Evolutionary conservation across 768 basidiomycete species (phyloP).

Genomic region (Dentipellis fragilis): DNA sequence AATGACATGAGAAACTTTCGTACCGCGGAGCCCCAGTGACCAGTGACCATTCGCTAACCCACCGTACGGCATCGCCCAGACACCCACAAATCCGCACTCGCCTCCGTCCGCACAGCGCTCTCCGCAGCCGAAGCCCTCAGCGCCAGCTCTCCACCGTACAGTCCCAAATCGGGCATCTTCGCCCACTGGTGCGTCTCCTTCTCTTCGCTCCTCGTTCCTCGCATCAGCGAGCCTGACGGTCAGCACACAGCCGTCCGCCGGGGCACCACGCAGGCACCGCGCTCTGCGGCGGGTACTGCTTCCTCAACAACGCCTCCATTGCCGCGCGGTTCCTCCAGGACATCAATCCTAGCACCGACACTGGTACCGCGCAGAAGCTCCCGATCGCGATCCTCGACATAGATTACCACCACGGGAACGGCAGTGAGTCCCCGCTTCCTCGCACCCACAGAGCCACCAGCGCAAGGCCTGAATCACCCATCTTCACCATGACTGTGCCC

Average conservation of each 20-base stretch:
- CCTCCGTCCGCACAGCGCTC: background rate
- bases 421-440: constrained; percentile 8
- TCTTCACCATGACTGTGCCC: too few relatives aligned
- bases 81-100: background rate
- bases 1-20: background rate
- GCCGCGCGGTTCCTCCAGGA: constrained; percentile 21
- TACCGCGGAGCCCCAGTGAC: background rate
- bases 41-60: too few relatives aligned
- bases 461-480: too few relatives aligned
- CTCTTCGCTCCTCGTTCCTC: background rate
- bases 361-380: background rate
- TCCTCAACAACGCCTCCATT: constrained; percentile 23
- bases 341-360: background rate
- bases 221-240: background rate
- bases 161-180: constrained; percentile 11
- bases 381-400: constrained; percentile 23
- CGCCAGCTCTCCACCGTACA: background rate
- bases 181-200: constrained; percentile 15
- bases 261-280: constrained; percentile 23
- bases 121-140: background rate
- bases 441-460: background rate
- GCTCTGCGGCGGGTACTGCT: constrained; percentile 26
- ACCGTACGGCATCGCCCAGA: background rate
- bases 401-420: constrained; percentile 30
- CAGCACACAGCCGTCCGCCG: constrained; percentile 18